Base-by-base conservation (phyloP, 1,284 basidiomycete species). In the Dichomitus squalens region DNA sequence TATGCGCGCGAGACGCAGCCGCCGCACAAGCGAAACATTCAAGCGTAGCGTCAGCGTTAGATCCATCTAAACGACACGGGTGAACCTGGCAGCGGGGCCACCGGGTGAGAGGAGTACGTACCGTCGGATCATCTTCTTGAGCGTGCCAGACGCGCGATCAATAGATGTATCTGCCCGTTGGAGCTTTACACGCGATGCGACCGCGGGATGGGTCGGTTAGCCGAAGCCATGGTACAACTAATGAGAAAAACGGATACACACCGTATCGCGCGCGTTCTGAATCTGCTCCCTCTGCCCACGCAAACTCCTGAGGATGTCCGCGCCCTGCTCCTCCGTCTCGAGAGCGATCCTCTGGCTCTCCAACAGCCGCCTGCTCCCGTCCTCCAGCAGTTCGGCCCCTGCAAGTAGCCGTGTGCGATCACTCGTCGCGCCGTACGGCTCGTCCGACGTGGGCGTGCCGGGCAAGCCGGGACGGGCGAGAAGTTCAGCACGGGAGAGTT, bases 311-410 rank as follows among this genome's bases (percentile, higher is more conserved):
- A 99, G 72, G 68, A 99, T 98, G 66, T 95, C 95, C 12, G 95
- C 88, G 9, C 97, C 97, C 35, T 98, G 88, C 67, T 93, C 88
- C 75, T 99, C 97, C 8, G 97, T 98, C 79, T 99, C 96, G 25
- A 99, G 77, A 7, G 96, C 96, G 44, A 99, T 86, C 21, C 95
- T 83, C 63, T 98, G 94, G 18, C 92, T 94, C 61, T 97, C 95
- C 64, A 95, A 87, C 51, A 99, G 75, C 44, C 97, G 80, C 60
- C 87, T 82, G 1, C 88, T 83, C 7, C 92, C 92, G 67, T 94
- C 89, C 67, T 92, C 88, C 27, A 96, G 77, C 40, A 88, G 72
- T 50, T 85, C 72, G 0, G 88, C 93, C 1, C 93, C 92, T 0
- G 86, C 79, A 33, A 97, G 78, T 47, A 97, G 73, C 11, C 93